Conservation (phyloP, 2,329 filamentous ascomycete species). For the Alternaria novae-zelandiae region DNA sequence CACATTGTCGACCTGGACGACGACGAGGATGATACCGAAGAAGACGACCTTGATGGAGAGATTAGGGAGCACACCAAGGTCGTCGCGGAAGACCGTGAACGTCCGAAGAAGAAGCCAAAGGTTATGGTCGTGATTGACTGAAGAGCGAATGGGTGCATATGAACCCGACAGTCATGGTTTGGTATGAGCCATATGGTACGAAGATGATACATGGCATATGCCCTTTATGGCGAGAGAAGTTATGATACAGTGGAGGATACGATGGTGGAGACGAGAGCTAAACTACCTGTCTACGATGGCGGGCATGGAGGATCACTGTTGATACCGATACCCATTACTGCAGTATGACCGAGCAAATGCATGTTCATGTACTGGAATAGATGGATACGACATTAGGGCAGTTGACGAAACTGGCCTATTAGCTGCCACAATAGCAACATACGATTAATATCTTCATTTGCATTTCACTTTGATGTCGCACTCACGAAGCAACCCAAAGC, state of each 20-base stretch:
- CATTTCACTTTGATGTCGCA: no score
- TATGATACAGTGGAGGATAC: no score
- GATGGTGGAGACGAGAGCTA: no score
- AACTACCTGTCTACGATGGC: no score
- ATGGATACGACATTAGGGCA: background rate
- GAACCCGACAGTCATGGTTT: no score
- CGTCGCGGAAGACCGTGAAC: background rate
- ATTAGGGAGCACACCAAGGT: slow-evolving; percentile 17
- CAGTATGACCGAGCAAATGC: background rate
- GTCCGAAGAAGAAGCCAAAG: slow-evolving; percentile 26
- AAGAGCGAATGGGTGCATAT: background rate
- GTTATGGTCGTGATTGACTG: slow-evolving; percentile 30
- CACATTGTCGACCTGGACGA: slow-evolving; percentile 18
- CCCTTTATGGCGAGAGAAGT: no score
- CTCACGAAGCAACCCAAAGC: no score
- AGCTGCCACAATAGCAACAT: background rate
- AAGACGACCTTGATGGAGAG: slow-evolving; percentile 20
- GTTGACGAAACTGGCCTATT: background rate
- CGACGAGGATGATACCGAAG: slow-evolving; percentile 16
- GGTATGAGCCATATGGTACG: no score
- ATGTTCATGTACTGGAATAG: background rate
- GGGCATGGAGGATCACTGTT: background rate
- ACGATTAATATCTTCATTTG: no score
- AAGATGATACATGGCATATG: no score
- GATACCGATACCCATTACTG: background rate